Evolutionary conservation across 805 yeast genomes (phyloP).

Genomic region (Ogataea parapolymorpha): DNA sequence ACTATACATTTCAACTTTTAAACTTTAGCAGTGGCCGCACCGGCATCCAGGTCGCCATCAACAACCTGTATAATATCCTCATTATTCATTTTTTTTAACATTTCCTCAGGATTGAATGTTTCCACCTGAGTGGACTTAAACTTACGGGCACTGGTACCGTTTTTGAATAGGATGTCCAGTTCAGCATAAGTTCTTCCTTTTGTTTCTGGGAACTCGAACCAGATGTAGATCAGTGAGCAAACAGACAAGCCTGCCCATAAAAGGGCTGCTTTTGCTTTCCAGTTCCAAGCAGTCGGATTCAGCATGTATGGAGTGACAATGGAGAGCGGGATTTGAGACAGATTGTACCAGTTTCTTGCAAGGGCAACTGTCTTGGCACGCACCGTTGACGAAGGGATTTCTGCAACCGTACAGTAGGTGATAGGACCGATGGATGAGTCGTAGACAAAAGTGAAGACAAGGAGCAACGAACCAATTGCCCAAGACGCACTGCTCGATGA

Average conservation of each 20-base stretch:
- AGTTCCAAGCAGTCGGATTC: slow-evolving; percentile 2
- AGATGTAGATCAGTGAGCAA: not conserved
- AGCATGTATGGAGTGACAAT: not conserved
- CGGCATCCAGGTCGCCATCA: not conserved
- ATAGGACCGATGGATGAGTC: slow-evolving; percentile 1
- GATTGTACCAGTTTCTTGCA: not conserved
- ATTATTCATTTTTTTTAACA: not conserved
- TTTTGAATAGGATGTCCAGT: not conserved
- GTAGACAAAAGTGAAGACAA: not conserved
- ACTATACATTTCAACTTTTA: not conserved
- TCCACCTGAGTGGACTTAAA: not conserved
- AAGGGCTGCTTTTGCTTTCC: slow-evolving; percentile 1
- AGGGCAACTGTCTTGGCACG: not conserved
- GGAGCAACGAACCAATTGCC: not conserved
- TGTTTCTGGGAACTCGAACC: slow-evolving; percentile 1
- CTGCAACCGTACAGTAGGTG: not conserved
- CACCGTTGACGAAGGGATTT: not conserved
- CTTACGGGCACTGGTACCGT: not conserved
- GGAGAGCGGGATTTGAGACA: not conserved
- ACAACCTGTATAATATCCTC: not conserved
- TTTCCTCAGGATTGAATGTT: not conserved
- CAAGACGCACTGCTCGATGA: not conserved
- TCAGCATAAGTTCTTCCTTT: slow-evolving; percentile 2
- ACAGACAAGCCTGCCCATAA: not conserved
- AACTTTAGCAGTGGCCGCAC: not conserved